Evolutionary conservation across 2,329 filamentous ascomycete species (phyloP), one percentile per base, ranked within the genome.

Genomic region (Periconia sp.): DNA sequence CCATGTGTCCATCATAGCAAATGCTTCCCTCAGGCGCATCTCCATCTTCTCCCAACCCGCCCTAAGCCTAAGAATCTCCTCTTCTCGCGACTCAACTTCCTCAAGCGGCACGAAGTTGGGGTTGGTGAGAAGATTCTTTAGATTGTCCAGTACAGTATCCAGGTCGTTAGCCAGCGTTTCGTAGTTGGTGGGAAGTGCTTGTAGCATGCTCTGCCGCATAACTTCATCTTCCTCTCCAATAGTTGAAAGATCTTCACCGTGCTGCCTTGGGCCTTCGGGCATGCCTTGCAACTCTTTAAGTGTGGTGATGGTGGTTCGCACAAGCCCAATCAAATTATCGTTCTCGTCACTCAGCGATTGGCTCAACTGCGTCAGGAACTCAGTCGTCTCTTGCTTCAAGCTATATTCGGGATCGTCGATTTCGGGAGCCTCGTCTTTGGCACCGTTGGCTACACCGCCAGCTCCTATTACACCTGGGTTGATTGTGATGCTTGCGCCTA

Each of bases 21-120:
- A 87, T 1, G 94, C 91, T 69, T 97, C 93, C 60, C 86, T 87
- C 91, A 94, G 96, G 48, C 92, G 85, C 19, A 79, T 83, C 73
- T 97, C 92, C 90, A 97, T 96, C 74, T 89, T 92, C 70, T 95
- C 90, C 88, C 93, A 96, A 15, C 92, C 91, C 51, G 89, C 85
- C 50, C 91, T 86, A 45, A 99, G 79, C 48, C 90, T 84, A 49
- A 83, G 82, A 59, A 99, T 97, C 71, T 97, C 92, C 55, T 95
- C 89, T 59, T 99, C 93, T 50, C 93, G 86, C n/a, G 92, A 77
- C 67, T 95, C 88, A 2, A 99, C 91, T 72, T 97, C 94, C 65
- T 97, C 94, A 19, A 97, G 85, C 0, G 93, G 90, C 14, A 97
- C 94, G 71, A 97, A 99, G 2, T 92, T 96, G 1, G 94, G 94